These are phyloP conservation scores for Xylaria polymorpha DNA, from an alignment of 2,329 filamentous ascomycete genomes.

Conservation along the genomic window DNA sequence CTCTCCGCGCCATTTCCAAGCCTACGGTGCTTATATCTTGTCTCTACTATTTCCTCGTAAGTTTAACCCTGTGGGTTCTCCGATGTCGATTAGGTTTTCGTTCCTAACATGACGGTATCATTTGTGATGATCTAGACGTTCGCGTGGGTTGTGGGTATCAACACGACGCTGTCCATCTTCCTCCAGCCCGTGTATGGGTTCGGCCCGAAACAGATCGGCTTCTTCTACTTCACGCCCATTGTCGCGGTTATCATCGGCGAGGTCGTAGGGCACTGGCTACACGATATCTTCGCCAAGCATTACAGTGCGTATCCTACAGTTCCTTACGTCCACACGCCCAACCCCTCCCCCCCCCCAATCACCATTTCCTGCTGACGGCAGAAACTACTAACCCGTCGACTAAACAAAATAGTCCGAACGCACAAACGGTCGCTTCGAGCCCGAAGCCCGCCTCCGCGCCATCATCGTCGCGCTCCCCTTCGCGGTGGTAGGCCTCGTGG, in stretches of 20 bases:
- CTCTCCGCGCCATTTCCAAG: constrained; percentile 54
- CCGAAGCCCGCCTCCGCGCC: constrained; percentile 64
- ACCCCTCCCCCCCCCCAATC: too few species aligned
- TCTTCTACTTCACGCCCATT: constrained; percentile 69
- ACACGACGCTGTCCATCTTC: constrained; percentile 66
- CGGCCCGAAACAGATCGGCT: constrained; percentile 61
- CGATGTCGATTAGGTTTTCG: neutral
- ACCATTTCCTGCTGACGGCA: neutral
- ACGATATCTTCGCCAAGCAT: constrained; percentile 60
- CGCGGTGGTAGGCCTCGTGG: constrained; percentile 61
- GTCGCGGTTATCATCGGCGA: constrained; percentile 66
- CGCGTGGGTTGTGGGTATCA: constrained; percentile 66
- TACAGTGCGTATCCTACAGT: constrained; percentile 48
- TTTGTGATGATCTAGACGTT: constrained; percentile 52
- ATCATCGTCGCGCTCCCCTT: constrained; percentile 61
- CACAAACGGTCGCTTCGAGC: constrained; percentile 66
- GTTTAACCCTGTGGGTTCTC: constrained; percentile 13
- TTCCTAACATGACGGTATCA: neutral
- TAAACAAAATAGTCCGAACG: constrained; percentile 44
- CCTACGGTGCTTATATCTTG: constrained; percentile 53
- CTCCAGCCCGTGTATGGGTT: constrained; percentile 63
- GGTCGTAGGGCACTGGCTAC: constrained; percentile 65
- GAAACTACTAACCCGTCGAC: neutral
- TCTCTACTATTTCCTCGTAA: constrained; percentile 52
- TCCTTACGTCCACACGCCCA: neutral